Percentiles rank a stretch among this genome's conserved stretches.
These are phyloP conservation scores for Globisporangium okanoganense DNA, from an alignment of 352 stramenopile species.

Conservation along the genomic window DNA sequence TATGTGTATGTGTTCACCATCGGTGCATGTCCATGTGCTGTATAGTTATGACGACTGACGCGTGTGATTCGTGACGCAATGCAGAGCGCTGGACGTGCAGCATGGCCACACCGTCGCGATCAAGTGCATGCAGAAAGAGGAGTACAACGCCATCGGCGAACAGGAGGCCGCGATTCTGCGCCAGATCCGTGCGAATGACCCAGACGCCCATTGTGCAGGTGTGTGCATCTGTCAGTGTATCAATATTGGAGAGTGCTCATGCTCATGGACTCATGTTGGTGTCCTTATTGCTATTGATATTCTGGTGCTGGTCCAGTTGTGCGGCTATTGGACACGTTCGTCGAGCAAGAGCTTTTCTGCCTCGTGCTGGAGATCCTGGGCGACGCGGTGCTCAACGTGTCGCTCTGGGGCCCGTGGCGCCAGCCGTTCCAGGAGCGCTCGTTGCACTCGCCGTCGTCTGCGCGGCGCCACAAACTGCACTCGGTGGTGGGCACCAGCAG, in stretches of 20 bases:
- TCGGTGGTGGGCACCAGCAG: conserved; percentile 21
- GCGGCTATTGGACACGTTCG: conserved; percentile 52
- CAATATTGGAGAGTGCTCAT: background rate
- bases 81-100: conserved; percentile 47
- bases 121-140: conserved; percentile 52
- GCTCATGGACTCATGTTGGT: too few species aligned
- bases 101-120: conserved; percentile 50
- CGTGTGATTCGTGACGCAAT: background rate
- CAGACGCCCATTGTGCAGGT: conserved; percentile 35
- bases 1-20: background rate
- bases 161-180: conserved; percentile 49
- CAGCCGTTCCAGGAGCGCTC: conserved; percentile 75
- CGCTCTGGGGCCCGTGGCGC: conserved; percentile 91
- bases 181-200: conserved; percentile 35
- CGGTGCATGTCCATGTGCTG: background rate
- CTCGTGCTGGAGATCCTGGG: conserved; percentile 71
- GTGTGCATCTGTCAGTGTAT: too few species aligned
- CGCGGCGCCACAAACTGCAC: conserved; percentile 57
- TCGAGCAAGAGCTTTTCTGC: conserved; percentile 47
- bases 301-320: conserved; percentile 27
- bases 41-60: background rate
- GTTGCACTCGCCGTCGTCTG: conserved; percentile 20
- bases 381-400: conserved; percentile 91
- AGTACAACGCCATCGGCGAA: conserved; percentile 52
- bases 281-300: background rate